Conservation (phyloP, 2,329 filamentous ascomycete genomes). For the Neofusicoccum umdonicola region DNA sequence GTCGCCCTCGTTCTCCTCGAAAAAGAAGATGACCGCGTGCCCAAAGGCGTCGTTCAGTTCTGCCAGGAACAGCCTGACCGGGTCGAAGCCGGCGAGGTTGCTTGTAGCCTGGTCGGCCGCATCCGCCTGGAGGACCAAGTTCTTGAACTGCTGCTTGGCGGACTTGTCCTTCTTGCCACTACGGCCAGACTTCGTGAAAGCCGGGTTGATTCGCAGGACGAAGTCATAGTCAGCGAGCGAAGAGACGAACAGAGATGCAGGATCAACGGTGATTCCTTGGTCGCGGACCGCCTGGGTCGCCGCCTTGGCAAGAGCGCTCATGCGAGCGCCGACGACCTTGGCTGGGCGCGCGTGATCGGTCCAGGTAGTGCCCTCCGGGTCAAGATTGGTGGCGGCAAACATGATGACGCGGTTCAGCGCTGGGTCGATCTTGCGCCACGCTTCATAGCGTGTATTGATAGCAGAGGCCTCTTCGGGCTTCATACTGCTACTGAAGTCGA, state of each 20-base stretch:
- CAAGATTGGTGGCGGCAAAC: constrained; percentile 77
- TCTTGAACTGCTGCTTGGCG: constrained; percentile 66
- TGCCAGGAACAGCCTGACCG: constrained; percentile 60
- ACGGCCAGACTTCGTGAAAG: constrained; percentile 41
- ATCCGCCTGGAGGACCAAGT: constrained; percentile 64
- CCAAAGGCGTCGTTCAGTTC: constrained; percentile 69
- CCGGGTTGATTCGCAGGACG: constrained; percentile 67
- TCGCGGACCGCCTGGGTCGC: constrained; percentile 58
- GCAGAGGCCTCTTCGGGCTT: constrained; percentile 58
- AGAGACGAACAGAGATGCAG: constrained; percentile 66
- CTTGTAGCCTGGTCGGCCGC: constrained; percentile 31
- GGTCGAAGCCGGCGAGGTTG: constrained; percentile 55
- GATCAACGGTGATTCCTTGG: constrained; percentile 36
- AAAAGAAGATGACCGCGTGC: constrained; percentile 75
- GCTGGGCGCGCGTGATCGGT: constrained; percentile 68
- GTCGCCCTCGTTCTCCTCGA: constrained; percentile 60
- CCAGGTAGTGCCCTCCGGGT: constrained; percentile 76
- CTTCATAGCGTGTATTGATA: constrained; percentile 71
- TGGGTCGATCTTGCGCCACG: constrained; percentile 85
- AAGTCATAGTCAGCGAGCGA: constrained; percentile 80
- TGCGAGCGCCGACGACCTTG: constrained; percentile 78
- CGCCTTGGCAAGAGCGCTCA: constrained; percentile 77
- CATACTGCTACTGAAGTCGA: constrained; percentile 66
- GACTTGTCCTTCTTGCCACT: constrained; percentile 29
- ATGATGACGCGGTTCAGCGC: constrained; percentile 79